A percentile compares a stretch with the other conserved stretches of the same genome.
These are phyloP conservation scores for Lipomyces spencermartinsiae DNA, from an alignment of 805 yeast species.

Conservation along the genomic window DNA sequence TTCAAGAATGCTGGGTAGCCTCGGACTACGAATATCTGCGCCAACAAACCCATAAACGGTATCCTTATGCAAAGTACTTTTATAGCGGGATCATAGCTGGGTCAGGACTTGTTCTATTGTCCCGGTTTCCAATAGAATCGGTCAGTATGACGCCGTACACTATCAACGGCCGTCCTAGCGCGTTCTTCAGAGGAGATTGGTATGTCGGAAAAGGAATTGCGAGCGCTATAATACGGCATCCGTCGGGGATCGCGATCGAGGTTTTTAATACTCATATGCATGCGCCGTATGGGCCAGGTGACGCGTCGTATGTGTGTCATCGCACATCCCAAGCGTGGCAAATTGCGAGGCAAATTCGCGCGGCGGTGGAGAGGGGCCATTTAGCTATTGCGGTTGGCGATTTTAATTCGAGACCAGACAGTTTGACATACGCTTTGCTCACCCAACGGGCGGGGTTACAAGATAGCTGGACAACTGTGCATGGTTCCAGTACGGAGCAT, in stretches of 20 bases:
- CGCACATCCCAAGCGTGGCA: constrained; percentile 98
- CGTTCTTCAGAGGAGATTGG: constrained; percentile 96
- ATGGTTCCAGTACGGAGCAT: constrained; percentile 19
- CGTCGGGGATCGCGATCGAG: constrained; percentile 61
- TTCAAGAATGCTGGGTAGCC: constrained; percentile 94
- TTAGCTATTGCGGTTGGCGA: constrained; percentile 92
- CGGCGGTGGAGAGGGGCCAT: constrained; percentile 74
- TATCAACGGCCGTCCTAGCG: constrained; percentile 91
- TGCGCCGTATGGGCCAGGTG: constrained; percentile 92
- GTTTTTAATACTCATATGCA: constrained; percentile 92
- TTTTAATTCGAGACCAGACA: constrained; percentile 85
- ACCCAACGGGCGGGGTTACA: constrained; percentile 67
- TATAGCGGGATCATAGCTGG: constrained; percentile 82
- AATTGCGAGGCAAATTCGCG: constrained; percentile 67
- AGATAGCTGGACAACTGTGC: constrained; percentile 36
- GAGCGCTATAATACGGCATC: constrained; percentile 67
- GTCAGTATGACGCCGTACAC: constrained; percentile 86
- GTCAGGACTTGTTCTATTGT: constrained; percentile 87
- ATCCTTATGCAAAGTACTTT: constrained; percentile 73
- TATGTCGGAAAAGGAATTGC: constrained; percentile 91
- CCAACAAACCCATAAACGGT: constrained; percentile 52
- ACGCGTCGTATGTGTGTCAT: constrained; percentile 88
- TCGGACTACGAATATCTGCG: constrained; percentile 79
- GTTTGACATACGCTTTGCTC: constrained; percentile 77
- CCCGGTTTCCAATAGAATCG: constrained; percentile 80